A percentile compares a stretch with the other conserved stretches of the same genome.
Evolutionary conservation across 2,329 filamentous ascomycete genomes (phyloP).

Genomic region (Colletotrichum magnum): DNA sequence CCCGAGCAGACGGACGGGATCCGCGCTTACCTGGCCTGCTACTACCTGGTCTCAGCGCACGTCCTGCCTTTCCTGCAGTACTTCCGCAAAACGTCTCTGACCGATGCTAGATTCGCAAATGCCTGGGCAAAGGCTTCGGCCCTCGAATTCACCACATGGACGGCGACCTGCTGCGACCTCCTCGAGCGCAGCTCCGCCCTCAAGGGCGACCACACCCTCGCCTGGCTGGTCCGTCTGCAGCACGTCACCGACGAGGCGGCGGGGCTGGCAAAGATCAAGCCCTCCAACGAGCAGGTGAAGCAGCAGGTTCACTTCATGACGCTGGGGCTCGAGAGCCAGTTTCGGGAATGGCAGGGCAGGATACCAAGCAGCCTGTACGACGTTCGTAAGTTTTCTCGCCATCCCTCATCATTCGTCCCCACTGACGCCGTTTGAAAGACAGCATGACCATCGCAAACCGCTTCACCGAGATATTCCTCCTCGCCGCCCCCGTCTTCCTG

Average conservation of each 20-base stretch:
- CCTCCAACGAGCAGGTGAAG: slow-evolving; percentile 47
- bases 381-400: slow-evolving; percentile 42
- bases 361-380: slow-evolving; percentile 47
- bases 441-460: slow-evolving; percentile 40
- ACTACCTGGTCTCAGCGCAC: slow-evolving; percentile 59
- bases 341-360: slow-evolving; percentile 55
- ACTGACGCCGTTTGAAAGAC: slow-evolving; percentile 1
- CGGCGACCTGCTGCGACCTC: slow-evolving; percentile 59
- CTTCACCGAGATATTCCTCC: slow-evolving; percentile 55
- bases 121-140: slow-evolving; percentile 54
- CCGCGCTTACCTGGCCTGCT: slow-evolving; percentile 62
- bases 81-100: slow-evolving; percentile 34
- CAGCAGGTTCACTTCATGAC: slow-evolving; percentile 61
- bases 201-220: slow-evolving; percentile 59
- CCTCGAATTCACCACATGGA: slow-evolving; percentile 58
- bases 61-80: slow-evolving; percentile 41
- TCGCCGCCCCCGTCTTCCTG: slow-evolving; percentile 51
- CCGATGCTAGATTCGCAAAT: slow-evolving; percentile 51
- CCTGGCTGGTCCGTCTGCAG: slow-evolving; percentile 59
- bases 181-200: slow-evolving; percentile 55
- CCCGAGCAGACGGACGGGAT: slow-evolving; percentile 57
- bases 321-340: slow-evolving; percentile 63
- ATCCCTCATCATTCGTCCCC: slow-evolving; percentile 45
- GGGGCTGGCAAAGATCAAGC: slow-evolving; percentile 47
- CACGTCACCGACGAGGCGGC: slow-evolving; percentile 57